Evolutionary conservation across 2,329 filamentous ascomycete species (phyloP), one percentile per base, ranked within the genome.

Genomic region (Thelonectria rubi): DNA sequence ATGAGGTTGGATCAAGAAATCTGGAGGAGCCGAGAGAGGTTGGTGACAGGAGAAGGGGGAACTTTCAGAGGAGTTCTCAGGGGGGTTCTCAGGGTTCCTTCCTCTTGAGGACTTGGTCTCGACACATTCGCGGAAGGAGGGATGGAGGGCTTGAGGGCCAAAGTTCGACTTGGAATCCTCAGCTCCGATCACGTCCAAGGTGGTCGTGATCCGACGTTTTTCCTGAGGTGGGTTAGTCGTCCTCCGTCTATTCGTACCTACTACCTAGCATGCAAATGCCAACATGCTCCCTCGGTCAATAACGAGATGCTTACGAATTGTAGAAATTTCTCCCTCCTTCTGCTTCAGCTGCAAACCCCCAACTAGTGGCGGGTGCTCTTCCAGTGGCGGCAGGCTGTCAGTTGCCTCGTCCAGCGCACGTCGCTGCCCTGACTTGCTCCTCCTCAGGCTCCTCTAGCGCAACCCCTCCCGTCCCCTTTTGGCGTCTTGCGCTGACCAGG

Each of bases 401-500:
- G 26, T 30, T 30, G 2, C 2, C 26, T 30, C 26, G 26, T 30
- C 26, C 26, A 30, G 26, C 26, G 26, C n/a, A 30, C 5, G 26
- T 30, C 26, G 26, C 26, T 30, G 26, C 26, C 26, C 26, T 30
- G 26, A 30, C 26, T 30, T 30, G 26, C 26, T 30, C 26, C 26
- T 30, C 26, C 26, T 30, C 26, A 30, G 26, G 26, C 26, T 24
- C 26, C 26, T 30, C 26, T 30, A 30, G 26, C 26, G 26, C 26
- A 30, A 30, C 26, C 26, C 26, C 34, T 37, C 12, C 34, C 15
- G 34, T 37, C 34, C 34, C 34, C 15, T 37, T 37, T 45, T 45
- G 20, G 42, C 20, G 40, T 39, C 46, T 40, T 42, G 51, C 57
- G 21, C 46, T 51, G 39, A 40, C 51, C 56, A 47, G 42, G 48